phyloP scores from a whole-genome alignment of 768 basidiomycete genomes.

The Collybiopsis luxurians region DNA sequence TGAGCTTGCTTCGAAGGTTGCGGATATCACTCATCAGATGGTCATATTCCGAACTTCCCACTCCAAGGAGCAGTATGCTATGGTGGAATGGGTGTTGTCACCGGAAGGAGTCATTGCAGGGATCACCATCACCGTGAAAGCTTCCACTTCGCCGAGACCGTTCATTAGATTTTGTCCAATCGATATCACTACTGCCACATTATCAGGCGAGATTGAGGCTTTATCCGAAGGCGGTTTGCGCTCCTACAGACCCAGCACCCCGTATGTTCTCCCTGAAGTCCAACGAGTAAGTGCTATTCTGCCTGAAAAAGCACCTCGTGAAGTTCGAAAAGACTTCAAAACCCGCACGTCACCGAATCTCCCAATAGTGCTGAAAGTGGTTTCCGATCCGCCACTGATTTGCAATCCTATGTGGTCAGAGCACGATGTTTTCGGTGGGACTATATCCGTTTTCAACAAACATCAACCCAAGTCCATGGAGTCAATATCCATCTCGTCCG shows the following conservation, averaged over 20 bases:
- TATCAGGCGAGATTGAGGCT: constrained; percentile 30
- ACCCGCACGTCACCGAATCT: constrained; percentile 27
- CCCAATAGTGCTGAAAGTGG: constrained; percentile 30
- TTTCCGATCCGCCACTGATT: constrained; percentile 33
- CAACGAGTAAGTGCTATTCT: constrained; percentile 30
- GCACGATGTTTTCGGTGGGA: constrained; percentile 23
- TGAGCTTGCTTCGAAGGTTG: constrained; percentile 29
- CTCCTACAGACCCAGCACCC: constrained; percentile 28
- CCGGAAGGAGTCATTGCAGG: constrained; percentile 32
- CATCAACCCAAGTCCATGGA: constrained; percentile 27
- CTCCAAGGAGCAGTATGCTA: constrained; percentile 30
- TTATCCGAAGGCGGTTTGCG: constrained; percentile 36
- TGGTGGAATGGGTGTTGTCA: constrained; percentile 40
- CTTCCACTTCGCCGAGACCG: constrained; percentile 31
- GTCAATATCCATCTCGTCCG: constrained; percentile 31
- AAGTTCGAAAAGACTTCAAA: constrained; percentile 36
- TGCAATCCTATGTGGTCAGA: constrained; percentile 28
- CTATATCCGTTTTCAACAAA: constrained; percentile 37
- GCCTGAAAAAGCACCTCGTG: constrained; percentile 26
- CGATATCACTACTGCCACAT: constrained; percentile 31
- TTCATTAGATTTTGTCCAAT: constrained; percentile 35
- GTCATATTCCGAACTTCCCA: constrained; percentile 33
- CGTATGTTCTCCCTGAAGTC: constrained; percentile 31
- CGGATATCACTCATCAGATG: constrained; percentile 30
- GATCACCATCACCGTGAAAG: constrained; percentile 33